Evolutionary conservation across 352 stramenopile genomes (phyloP).

Genomic region (Phytophthora cactorum): DNA sequence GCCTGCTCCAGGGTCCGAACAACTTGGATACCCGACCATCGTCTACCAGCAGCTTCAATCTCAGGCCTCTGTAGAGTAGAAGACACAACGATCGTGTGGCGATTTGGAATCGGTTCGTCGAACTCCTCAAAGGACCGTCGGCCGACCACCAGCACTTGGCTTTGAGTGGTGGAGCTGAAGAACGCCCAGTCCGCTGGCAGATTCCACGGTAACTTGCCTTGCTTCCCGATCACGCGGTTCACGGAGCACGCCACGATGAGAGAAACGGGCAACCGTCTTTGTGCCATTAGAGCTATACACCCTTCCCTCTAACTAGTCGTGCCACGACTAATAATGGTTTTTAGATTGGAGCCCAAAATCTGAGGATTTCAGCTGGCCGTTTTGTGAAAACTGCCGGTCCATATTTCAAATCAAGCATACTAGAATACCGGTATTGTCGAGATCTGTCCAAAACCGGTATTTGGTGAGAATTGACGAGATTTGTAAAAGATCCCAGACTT

Average conservation of each 20-base stretch:
- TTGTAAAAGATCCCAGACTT: too few relatives aligned
- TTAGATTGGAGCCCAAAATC: too few relatives aligned
- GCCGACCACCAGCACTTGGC: slow-evolving; percentile 71
- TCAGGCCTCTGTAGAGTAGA: slow-evolving; percentile 21
- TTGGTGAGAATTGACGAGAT: too few relatives aligned
- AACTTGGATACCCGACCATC: slow-evolving; percentile 36
- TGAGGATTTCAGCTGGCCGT: too few relatives aligned
- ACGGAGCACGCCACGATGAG: slow-evolving; percentile 76
- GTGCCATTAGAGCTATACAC: neutral
- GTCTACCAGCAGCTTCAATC: slow-evolving; percentile 4
- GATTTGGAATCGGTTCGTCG: slow-evolving; percentile 45
- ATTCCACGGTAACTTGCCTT: slow-evolving; percentile 62
- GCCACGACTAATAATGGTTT: too few relatives aligned
- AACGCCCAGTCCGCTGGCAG: slow-evolving; percentile 76
- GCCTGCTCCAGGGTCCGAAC: slow-evolving; percentile 50
- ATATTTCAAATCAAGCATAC: too few relatives aligned
- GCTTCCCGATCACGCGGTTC: slow-evolving; percentile 68
- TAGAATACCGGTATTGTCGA: too few relatives aligned
- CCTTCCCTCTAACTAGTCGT: too few relatives aligned
- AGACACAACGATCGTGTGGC: slow-evolving; percentile 67
- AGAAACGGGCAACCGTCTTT: slow-evolving; percentile 45
- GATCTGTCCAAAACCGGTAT: too few relatives aligned
- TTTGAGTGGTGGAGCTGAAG: slow-evolving; percentile 58
- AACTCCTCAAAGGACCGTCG: slow-evolving; percentile 68
- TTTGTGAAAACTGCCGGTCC: too few relatives aligned